These are phyloP conservation scores for Penicillium psychrofluorescens DNA, from an alignment of 495 filamentous ascomycete species.

Conservation along the genomic window DNA sequence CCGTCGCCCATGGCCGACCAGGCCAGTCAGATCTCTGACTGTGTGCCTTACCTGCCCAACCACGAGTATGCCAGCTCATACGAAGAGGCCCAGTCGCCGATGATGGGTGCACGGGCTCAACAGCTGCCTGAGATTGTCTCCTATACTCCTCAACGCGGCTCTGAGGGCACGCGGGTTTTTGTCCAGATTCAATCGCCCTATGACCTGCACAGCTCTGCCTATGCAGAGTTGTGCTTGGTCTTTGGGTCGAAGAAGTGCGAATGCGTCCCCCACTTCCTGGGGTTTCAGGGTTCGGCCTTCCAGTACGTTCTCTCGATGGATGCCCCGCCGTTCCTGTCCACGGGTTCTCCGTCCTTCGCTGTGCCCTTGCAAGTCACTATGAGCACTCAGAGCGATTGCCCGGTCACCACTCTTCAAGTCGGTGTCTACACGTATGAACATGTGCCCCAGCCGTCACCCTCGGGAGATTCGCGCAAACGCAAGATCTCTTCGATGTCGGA, in stretches of 20 bases:
- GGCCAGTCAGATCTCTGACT: conserved; percentile 38
- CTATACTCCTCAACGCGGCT: conserved; percentile 60
- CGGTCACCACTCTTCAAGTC: conserved; percentile 56
- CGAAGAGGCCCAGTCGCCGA: conserved; percentile 35
- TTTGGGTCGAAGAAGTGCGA: conserved; percentile 68
- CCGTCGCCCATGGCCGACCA: conserved; percentile 41
- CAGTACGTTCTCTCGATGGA: conserved; percentile 68
- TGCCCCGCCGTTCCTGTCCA: conserved; percentile 62
- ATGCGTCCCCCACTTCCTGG: conserved; percentile 54
- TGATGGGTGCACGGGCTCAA: conserved; percentile 22
- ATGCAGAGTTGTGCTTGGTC: conserved; percentile 54
- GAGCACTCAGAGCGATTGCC: conserved; percentile 57
- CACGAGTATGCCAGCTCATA: conserved; percentile 38
- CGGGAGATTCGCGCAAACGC: conserved; percentile 40
- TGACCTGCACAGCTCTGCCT: conserved; percentile 54
- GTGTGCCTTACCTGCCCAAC: conserved; percentile 37
- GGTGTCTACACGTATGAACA: conserved; percentile 73
- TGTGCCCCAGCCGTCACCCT: conserved; percentile 23
- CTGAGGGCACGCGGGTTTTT: conserved; percentile 58
- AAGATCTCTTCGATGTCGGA: conserved; percentile 44
- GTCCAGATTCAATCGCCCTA: conserved; percentile 69
- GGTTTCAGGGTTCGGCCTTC: conserved; percentile 49
- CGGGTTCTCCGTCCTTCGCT: conserved; percentile 55
- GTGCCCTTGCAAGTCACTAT: conserved; percentile 69
- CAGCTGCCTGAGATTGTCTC: conserved; percentile 54